Conservation (phyloP, 2,329 filamentous ascomycete genomes). For the Dothideomycetes sp. region DNA sequence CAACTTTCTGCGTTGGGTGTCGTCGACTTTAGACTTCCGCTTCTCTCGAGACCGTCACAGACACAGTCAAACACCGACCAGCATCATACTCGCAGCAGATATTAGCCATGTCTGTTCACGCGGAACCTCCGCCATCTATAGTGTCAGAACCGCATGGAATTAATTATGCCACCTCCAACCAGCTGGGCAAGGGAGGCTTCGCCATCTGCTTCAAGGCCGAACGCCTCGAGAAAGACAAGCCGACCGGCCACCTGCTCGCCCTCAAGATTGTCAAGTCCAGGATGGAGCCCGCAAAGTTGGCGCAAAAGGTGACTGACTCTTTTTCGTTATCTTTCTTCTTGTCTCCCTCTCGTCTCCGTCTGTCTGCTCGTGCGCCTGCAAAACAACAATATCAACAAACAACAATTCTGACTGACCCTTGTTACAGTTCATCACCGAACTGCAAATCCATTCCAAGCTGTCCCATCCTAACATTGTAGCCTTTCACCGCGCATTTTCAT, state of each 20-base stretch:
- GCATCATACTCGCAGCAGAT: constrained; percentile 12
- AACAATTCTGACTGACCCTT: constrained; percentile 8
- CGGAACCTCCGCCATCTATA: constrained; percentile 43
- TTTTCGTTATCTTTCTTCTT: not conserved
- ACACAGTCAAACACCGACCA: constrained; percentile 5
- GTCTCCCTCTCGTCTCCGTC: not conserved
- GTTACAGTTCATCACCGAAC: constrained; percentile 61
- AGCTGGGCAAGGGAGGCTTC: constrained; percentile 73
- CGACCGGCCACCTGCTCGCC: constrained; percentile 59
- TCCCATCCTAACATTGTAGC: constrained; percentile 91
- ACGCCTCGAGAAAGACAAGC: constrained; percentile 43
- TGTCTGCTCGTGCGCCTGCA: not conserved
- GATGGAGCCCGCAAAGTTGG: constrained; percentile 70
- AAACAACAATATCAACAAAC: too few relatives aligned
- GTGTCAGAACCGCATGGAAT: constrained; percentile 63
- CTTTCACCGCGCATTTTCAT: constrained; percentile 89
- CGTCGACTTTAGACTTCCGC: not conserved
- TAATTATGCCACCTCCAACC: constrained; percentile 62
- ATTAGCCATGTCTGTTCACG: constrained; percentile 35
- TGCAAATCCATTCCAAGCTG: constrained; percentile 98
- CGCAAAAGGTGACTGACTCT: constrained; percentile 58
- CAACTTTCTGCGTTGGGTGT: constrained; percentile 3
- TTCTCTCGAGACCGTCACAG: constrained; percentile 1
- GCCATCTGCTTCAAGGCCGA: constrained; percentile 71
- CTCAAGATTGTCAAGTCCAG: constrained; percentile 77